A percentile compares a stretch with the other conserved stretches of the same genome.
phyloP scores from a whole-genome alignment of 2,329 filamentous ascomycete species.

The Penicillium sp. region DNA sequence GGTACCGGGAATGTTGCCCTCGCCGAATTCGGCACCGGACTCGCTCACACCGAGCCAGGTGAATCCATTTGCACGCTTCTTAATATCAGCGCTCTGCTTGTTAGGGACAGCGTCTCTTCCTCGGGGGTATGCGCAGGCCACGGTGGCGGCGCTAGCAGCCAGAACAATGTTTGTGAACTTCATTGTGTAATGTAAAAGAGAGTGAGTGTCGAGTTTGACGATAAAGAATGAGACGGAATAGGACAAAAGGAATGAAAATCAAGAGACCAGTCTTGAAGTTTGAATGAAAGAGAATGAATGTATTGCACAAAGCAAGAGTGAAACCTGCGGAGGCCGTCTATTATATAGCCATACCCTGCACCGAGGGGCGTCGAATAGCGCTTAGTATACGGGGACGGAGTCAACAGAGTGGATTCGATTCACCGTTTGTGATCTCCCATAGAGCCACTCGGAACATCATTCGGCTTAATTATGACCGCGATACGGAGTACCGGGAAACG shows the following conservation, averaged over 20 bases:
- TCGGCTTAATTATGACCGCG: slow-evolving; percentile 5
- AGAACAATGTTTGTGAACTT: slow-evolving; percentile 29
- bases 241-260: slow-evolving; percentile 14
- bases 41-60: slow-evolving; percentile 23
- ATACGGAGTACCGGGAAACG: slow-evolving; percentile 2
- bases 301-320: slow-evolving; percentile 1
- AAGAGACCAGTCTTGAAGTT: slow-evolving; percentile 24
- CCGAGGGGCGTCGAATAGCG: slow-evolving; percentile 4
- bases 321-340: background rate
- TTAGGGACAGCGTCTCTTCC: slow-evolving; percentile 14
- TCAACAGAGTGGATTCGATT: slow-evolving; percentile 14
- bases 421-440: slow-evolving; percentile 4
- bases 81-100: slow-evolving; percentile 16
- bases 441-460: background rate
- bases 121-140: slow-evolving; percentile 23
- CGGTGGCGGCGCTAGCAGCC: slow-evolving; percentile 26
- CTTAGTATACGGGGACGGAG: background rate
- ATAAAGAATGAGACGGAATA: slow-evolving; percentile 13
- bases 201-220: slow-evolving; percentile 25
- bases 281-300: slow-evolving; percentile 15
- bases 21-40: slow-evolving; percentile 17
- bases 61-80: slow-evolving; percentile 28
- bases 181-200: slow-evolving; percentile 23
- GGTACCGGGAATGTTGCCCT: slow-evolving; percentile 10
- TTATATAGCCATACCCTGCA: slow-evolving; percentile 10